Evolutionary conservation across 1,284 basidiomycete genomes (phyloP).

Genomic region (Ceratobasidium sp.): DNA sequence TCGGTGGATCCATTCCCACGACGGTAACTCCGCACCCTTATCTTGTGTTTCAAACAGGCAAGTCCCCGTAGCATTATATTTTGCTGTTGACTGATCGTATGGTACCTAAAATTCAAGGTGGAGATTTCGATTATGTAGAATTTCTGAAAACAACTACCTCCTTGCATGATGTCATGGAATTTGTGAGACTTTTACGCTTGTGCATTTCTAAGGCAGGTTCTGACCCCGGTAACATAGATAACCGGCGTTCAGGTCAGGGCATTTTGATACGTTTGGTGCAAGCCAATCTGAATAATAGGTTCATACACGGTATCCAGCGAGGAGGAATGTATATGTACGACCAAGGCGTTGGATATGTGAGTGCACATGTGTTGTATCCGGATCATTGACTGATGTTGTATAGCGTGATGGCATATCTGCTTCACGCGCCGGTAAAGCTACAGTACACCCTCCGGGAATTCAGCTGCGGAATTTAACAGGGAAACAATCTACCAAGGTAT

Average conservation of each 20-base stretch:
- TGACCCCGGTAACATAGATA: not conserved
- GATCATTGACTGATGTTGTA: not conserved
- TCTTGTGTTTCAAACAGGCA: constrained; percentile 8
- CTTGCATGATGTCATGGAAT: not conserved
- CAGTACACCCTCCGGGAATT: constrained; percentile 19
- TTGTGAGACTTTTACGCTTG: not conserved
- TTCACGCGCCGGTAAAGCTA: constrained; percentile 5
- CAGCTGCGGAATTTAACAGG: not conserved
- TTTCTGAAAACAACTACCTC: constrained; percentile 2
- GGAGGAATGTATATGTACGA: not conserved
- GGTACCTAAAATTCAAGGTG: not conserved
- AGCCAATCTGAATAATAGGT: no score
- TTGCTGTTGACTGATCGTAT: not conserved
- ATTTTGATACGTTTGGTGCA: no score
- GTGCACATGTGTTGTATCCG: not conserved
- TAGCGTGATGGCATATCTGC: constrained; percentile 19
- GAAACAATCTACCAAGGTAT: constrained; percentile 23
- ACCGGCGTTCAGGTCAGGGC: constrained; percentile 1
- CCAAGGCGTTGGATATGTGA: constrained; percentile 4
- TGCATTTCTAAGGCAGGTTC: not conserved
- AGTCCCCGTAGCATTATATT: not conserved
- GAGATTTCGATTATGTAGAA: not conserved
- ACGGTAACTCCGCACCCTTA: not conserved
- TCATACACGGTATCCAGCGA: not conserved
- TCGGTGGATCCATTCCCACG: not conserved